Percentiles rank a stretch among this genome's conserved stretches.
These are phyloP conservation scores for Claviceps digitariae DNA, from an alignment of 2,329 filamentous ascomycete species.

Conservation along the genomic window DNA sequence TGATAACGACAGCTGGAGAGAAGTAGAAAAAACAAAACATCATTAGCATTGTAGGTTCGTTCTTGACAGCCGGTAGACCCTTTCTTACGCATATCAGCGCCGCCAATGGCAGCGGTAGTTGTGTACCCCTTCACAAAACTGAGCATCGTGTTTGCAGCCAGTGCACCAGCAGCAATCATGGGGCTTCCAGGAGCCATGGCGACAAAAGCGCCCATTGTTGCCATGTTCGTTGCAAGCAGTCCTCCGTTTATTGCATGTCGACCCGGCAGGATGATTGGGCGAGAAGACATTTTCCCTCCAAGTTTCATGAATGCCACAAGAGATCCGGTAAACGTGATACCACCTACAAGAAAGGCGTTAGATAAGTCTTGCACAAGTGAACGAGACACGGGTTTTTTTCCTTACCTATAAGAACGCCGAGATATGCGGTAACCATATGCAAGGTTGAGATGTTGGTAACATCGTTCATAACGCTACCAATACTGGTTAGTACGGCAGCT, in stretches of 20 bases:
- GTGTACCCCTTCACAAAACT: conserved; percentile 81
- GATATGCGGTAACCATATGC: conserved; percentile 74
- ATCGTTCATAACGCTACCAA: conserved; percentile 70
- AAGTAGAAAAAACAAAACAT: not conserved
- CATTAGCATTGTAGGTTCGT: conserved; percentile 5
- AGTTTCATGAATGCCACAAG: conserved; percentile 85
- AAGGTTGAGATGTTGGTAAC: conserved; percentile 58
- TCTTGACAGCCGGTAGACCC: not conserved
- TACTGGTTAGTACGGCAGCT: conserved; percentile 76
- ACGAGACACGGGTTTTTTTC: not conserved
- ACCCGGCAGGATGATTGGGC: conserved; percentile 58
- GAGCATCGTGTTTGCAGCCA: conserved; percentile 62
- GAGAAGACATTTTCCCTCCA: conserved; percentile 68
- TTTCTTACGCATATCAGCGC: conserved; percentile 69
- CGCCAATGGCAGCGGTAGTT: conserved; percentile 76
- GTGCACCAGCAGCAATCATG: conserved; percentile 61
- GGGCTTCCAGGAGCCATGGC: conserved; percentile 71
- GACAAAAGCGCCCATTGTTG: conserved; percentile 73
- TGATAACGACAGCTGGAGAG: conserved; percentile 59
- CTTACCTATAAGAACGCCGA: conserved; percentile 68
- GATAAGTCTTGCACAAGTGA: not conserved
- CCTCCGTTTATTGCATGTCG: conserved; percentile 63
- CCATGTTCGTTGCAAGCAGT: conserved; percentile 61
- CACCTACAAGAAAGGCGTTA: conserved; percentile 27
- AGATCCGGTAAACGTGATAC: conserved; percentile 82